Percentiles rank a stretch among this genome's conserved stretches.
Evolutionary conservation across 768 basidiomycete species (phyloP).

Genomic region (Cystobasidium tubakii): DNA sequence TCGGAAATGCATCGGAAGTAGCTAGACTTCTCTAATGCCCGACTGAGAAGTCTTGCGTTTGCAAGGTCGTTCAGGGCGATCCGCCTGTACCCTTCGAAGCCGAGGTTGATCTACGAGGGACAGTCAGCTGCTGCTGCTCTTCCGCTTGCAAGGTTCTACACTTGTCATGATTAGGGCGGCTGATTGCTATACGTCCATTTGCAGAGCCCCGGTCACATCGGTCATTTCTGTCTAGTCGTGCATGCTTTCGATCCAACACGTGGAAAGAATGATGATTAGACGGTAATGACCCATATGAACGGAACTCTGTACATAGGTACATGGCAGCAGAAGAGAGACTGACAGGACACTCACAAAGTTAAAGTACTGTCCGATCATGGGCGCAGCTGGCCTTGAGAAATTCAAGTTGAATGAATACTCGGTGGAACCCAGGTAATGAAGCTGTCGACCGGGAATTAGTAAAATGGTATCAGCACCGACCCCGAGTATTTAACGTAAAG

Average conservation of each 20-base stretch:
- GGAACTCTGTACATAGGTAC: too few species aligned
- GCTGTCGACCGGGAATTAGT: constrained; percentile 14
- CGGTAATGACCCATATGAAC: too few species aligned
- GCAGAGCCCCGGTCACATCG: too few species aligned
- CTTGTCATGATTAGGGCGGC: too few species aligned
- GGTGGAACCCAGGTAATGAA: constrained; percentile 52
- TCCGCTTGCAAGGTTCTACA: too few species aligned
- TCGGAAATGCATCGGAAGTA: constrained; percentile 50
- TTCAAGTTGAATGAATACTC: constrained; percentile 71
- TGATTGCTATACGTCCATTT: too few species aligned
- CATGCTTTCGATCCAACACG: too few species aligned
- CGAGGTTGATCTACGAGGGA: constrained; percentile 23
- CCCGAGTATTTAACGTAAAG: not conserved
- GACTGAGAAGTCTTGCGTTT: constrained; percentile 63
- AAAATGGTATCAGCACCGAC: not conserved
- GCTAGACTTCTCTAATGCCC: constrained; percentile 57
- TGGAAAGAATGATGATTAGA: too few species aligned
- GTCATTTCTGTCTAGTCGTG: too few species aligned
- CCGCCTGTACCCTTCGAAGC: constrained; percentile 52
- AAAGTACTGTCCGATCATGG: constrained; percentile 42
- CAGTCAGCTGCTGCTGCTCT: not conserved
- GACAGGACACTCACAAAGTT: constrained; percentile 39
- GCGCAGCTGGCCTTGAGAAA: constrained; percentile 45
- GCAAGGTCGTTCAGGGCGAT: constrained; percentile 55
- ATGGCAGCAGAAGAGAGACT: too few species aligned